A percentile compares a stretch with the other conserved stretches of the same genome.
Evolutionary conservation across 306 rosid genomes (phyloP).

Genomic region (Argentina anserina): DNA sequence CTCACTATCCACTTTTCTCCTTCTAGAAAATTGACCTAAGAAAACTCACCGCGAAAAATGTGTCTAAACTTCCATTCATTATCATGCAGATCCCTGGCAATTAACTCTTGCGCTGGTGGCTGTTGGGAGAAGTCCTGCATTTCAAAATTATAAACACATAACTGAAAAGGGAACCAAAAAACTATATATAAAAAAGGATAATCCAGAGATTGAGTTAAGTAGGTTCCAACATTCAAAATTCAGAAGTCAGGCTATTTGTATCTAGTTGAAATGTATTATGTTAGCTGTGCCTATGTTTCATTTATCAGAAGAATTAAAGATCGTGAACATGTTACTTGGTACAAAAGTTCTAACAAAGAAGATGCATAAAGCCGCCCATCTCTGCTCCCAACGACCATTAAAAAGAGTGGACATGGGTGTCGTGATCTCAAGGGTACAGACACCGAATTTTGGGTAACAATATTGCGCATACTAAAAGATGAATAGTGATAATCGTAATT

Average conservation of each 20-base stretch:
- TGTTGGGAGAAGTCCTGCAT: conserved; percentile 86
- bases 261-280: not conserved
- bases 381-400: not conserved
- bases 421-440: not conserved
- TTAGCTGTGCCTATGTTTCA: not conserved
- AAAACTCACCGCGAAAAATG: conserved; percentile 87
- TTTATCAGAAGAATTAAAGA: not conserved
- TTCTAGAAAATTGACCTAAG: not conserved
- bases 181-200: not conserved
- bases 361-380: not conserved
- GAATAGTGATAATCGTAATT: conserved; percentile 4
- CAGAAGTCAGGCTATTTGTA: not conserved
- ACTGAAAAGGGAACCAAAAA: not conserved
- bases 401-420: not conserved
- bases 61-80: conserved; percentile 99
- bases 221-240: not conserved
- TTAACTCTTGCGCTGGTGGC: conserved; percentile 93
- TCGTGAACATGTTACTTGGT: not conserved
- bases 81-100: conserved; percentile 94
- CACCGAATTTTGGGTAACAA: conserved; percentile 3
- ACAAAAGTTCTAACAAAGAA: not conserved
- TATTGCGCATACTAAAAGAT: conserved; percentile 6
- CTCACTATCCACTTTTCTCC: not conserved
- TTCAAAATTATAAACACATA: conserved; percentile 12
- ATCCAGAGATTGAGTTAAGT: not conserved